A percentile compares a stretch with the other conserved stretches of the same genome.
Evolutionary conservation across 345 rosid genomes (phyloP).

Genomic region (Eucalyptus sp.): DNA sequence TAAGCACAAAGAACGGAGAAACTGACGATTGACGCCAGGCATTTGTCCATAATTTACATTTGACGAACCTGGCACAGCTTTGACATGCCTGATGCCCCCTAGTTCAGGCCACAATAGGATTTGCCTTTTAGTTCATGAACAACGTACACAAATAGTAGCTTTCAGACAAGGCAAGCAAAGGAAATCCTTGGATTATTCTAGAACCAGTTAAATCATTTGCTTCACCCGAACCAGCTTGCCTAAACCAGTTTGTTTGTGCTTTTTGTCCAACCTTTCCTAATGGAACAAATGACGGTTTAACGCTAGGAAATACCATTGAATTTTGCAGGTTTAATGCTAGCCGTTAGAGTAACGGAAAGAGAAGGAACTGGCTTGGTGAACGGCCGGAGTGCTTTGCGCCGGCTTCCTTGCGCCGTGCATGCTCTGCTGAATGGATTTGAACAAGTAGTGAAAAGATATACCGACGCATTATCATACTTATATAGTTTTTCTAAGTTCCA

Average conservation of each 20-base stretch:
- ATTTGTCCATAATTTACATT: background rate
- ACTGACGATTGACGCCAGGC: background rate
- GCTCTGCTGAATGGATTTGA: background rate
- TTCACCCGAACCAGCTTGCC: no score
- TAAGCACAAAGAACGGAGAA: background rate
- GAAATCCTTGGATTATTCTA: no score
- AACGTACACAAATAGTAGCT: background rate
- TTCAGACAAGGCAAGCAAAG: background rate
- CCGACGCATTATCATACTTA: background rate
- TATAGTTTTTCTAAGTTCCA: background rate
- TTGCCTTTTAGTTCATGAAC: background rate
- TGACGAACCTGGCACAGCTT: background rate
- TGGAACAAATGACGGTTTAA: background rate
- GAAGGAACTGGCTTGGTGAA: background rate
- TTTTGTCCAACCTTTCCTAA: background rate
- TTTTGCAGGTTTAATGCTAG: background rate
- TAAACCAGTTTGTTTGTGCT: background rate
- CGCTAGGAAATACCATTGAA: background rate
- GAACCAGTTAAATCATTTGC: no score
- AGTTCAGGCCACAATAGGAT: background rate
- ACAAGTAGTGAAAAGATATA: background rate
- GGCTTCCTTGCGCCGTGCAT: background rate
- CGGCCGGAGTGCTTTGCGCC: background rate
- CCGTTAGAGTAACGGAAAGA: background rate
- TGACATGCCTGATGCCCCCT: background rate